Conservation (phyloP, 1,284 basidiomycete species). For the Neotropicomus parvogracilis region DNA sequence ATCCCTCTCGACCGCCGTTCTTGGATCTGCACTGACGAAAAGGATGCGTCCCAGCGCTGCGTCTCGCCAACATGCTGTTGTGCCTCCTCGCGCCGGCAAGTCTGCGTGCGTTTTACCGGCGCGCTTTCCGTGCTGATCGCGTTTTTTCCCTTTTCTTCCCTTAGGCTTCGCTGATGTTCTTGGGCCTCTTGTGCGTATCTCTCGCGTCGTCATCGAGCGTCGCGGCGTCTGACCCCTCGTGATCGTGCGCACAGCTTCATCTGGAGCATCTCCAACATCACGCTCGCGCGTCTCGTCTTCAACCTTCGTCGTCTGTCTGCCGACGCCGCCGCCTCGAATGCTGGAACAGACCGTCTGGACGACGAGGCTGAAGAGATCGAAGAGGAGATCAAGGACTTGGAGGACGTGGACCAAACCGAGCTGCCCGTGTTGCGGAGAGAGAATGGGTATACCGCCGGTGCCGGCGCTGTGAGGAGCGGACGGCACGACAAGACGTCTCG, state of each 20-base stretch:
- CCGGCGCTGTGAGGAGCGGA: too few relatives aligned
- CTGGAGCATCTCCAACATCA: constrained; percentile 38
- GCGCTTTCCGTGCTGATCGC: not conserved
- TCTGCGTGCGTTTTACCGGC: not conserved
- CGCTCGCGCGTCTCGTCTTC: constrained; percentile 37
- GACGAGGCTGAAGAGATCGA: not conserved
- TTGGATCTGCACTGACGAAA: not conserved
- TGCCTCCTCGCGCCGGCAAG: constrained; percentile 31
- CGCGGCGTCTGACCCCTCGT: not conserved
- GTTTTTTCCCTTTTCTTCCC: not conserved
- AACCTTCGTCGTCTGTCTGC: constrained; percentile 32
- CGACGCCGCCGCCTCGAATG: not conserved
- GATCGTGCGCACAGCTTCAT: constrained; percentile 33
- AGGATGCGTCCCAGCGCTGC: constrained; percentile 22
- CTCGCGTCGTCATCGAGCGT: not conserved
- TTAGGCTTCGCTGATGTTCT: constrained; percentile 27
- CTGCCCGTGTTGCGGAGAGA: constrained; percentile 3
- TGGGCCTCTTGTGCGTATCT: constrained; percentile 31
- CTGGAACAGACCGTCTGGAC: too few relatives aligned
- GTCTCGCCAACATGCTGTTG: constrained; percentile 31
- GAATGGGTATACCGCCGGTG: not conserved
- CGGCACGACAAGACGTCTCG: not conserved
- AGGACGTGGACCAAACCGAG: constrained; percentile 7
- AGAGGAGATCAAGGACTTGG: not conserved
- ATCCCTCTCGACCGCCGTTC: not conserved